Percentiles rank a stretch among this genome's conserved stretches.
These are phyloP conservation scores for Nymphaea thermarum DNA, from an alignment of 164 flowering plant genomes.

Conservation along the genomic window DNA sequence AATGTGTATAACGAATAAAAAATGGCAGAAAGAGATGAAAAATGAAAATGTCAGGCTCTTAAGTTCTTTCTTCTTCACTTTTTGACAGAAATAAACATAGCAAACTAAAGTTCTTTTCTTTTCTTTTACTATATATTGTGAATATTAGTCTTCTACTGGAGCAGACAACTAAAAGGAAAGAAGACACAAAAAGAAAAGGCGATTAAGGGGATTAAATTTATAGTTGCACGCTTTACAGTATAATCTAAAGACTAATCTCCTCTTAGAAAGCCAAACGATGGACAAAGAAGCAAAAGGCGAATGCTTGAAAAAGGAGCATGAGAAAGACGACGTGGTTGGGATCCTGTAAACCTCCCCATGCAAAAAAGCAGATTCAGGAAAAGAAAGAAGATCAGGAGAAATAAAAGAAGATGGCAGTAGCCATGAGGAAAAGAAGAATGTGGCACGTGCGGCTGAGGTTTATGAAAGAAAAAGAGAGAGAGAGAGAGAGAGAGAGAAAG, in stretches of 20 bases:
- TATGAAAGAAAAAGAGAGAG: background rate
- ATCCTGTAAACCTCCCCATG: background rate
- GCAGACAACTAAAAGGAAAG: background rate
- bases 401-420: too few relatives aligned
- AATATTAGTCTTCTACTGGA: background rate
- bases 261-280: background rate
- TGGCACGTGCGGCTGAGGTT: background rate
- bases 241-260: background rate
- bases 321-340: background rate
- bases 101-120: background rate
- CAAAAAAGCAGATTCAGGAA: background rate
- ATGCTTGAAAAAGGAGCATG: background rate
- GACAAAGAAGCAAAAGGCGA: background rate
- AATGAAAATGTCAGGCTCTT: background rate
- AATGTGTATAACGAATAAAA: too few relatives aligned
- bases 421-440: background rate
- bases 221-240: background rate
- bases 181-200: background rate
- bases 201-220: background rate
- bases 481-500: conserved; percentile 2
- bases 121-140: background rate
- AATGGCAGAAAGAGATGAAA: background rate
- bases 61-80: background rate
- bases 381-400: background rate
- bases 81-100: background rate